Evolutionary conservation across 805 yeast genomes (phyloP).

Genomic region (Candida argentea): DNA sequence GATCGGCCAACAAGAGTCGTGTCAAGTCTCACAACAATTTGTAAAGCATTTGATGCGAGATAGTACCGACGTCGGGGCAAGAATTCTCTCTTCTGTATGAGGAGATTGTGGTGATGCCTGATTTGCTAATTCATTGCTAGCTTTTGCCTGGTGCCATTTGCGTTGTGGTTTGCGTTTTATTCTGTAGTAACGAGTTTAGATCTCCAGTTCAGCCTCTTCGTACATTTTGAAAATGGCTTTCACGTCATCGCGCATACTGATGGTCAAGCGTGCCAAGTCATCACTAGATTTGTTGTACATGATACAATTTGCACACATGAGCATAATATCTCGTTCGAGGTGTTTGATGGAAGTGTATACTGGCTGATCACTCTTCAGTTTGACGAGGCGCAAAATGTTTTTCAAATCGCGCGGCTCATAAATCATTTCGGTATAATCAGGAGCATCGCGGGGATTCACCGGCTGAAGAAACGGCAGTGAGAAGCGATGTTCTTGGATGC

Average conservation of each 20-base stretch:
- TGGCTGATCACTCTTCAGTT: constrained; percentile 25
- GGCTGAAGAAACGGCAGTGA: constrained; percentile 69
- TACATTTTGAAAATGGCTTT: constrained; percentile 47
- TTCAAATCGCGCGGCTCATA: constrained; percentile 61
- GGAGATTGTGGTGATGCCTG: no score
- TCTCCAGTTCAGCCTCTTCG: constrained; percentile 37
- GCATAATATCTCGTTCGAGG: constrained; percentile 56
- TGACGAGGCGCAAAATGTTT: constrained; percentile 46
- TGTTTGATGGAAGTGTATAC: constrained; percentile 46
- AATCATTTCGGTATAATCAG: constrained; percentile 51
- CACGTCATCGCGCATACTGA: constrained; percentile 63
- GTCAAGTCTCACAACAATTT: no score
- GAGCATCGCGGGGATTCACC: constrained; percentile 58
- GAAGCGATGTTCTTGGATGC: constrained; percentile 59
- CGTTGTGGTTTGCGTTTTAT: no score
- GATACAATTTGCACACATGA: constrained; percentile 77
- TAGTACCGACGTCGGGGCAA: no score
- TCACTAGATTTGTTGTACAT: constrained; percentile 68
- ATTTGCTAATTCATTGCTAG: no score
- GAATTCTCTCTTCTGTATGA: no score
- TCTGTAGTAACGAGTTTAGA: no score
- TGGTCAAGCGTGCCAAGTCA: constrained; percentile 51
- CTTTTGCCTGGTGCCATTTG: no score
- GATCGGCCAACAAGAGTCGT: constrained; percentile 5
- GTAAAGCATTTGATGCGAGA: no score